Evolutionary conservation across 1,139 yeast genomes (phyloP), one percentile per base, ranked within the genome.

Genomic region (Suhomyces panamericanus): DNA sequence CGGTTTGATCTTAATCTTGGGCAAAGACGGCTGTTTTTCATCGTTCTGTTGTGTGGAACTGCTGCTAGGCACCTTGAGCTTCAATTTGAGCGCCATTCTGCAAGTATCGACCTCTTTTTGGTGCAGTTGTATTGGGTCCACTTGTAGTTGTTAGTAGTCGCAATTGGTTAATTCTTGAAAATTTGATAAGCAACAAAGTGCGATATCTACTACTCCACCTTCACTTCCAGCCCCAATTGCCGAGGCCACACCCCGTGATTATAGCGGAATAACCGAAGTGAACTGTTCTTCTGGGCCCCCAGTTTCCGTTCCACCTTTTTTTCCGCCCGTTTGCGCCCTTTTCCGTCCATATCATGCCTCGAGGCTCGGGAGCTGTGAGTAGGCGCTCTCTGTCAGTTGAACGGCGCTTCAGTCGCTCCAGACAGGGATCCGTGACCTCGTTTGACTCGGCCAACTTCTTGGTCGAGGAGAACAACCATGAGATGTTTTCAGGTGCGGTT

Each of bases 401-500:
- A 46, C 53, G 49, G 32, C 43, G 58, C 26, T 33, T 45, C 8
- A 46, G 52, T 3, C 43, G 64, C n/a, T 58, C 69, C 2, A 66
- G 77, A 42, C 65, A 63, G 39, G 73, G 69, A 39, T 76, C 83
- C 0, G 62, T 75, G 13, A 54, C 69, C 1, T 76, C 82, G 0
- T 50, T 64, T 24, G 71, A 63, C 36, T 69, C 77, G 4, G 50
- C 65, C 4, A 55, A 63, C 38, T 64, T 62, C 40, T 56, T 66
- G 36, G 57, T 64, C 22, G 82, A 78, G 43, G 81, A 73, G 17
- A 78, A 78, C 54, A 78, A 69, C 50, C 67, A 77, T 38, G 97
- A 91, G 63, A 84, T 89, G 69, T 91, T 79, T 65, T 85, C 95
- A 5, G 98, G 98, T 33, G 96, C 96, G 0, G 88, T 89, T 0